Base-by-base conservation (phyloP, 805 yeast genomes). In the Millerozyma acaciae region DNA sequence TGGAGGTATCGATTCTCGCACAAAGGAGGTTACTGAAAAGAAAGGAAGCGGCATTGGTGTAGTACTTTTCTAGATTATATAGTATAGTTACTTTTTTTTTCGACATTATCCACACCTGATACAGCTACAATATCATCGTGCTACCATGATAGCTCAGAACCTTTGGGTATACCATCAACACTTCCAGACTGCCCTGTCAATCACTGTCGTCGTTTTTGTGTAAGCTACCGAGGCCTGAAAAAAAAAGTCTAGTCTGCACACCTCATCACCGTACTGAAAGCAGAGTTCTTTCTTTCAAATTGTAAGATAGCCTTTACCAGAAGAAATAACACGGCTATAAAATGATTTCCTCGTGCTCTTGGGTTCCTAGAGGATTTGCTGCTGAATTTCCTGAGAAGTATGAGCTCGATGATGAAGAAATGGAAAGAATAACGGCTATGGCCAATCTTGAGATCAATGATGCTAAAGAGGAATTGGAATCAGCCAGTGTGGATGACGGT, bases 341-440 rank as follows among this genome's bases (percentile, higher is more conserved):
- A 28, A 88, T 89, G 96, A 82, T 90, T 43, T 87, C 98, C 24
- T 83, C 97, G 17, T 80, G 93, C 30, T 68, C 80, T 32, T 93
- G 98, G 97, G 96, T 90, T 16, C 97, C 97, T 31, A 77, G 96
- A 51, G 98, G 98, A 4, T 84, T 73, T 58, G 94, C 98, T 18
- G 76, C 94, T 23, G 97, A 89, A 58, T 85, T 81, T 53, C 97
- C 98, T 5, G 86, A 78, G 50, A 76, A 83, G 52, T 88, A 87
- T 50, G 95, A 86, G 45, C 65, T 90, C 34, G 80, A 88, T 46
- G 97, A 93, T 42, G 90, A 76, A 39, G 98, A 93, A 62, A 80
- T 93, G 85, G 90, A 78, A 37, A 75, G 97, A 62, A 88, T 93
- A 54, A 76, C 80, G 41, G 77, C 79, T 44, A 73, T 93, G 76